Evolutionary conservation across 441 rosid genomes (phyloP), one percentile per base, ranked within the genome.

Genomic region (Syzygium malaccense): DNA sequence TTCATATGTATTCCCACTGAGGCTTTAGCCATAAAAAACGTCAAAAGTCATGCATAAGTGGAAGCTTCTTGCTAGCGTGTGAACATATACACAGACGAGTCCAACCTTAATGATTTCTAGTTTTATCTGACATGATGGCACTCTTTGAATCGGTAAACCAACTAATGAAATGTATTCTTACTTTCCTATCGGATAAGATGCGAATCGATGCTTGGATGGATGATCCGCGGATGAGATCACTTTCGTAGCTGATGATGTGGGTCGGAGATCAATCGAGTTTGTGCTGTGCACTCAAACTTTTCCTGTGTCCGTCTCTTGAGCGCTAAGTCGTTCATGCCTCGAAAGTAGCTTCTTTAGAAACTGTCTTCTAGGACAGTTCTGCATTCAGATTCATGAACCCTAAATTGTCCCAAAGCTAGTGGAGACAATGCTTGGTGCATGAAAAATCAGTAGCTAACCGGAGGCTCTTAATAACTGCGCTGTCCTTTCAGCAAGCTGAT

Each of bases 311-410:
- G 4, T 75, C 18, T 6, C 15, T 75, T 26, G 83, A 75, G 83
- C 28, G 10, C 3, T 7, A 1, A 1, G n/a, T 4, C 17, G 17
- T 75, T 48, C 83, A 12, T 75, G n/a, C 3, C 10, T 4, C 0
- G 0, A 75, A 37, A 25, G 49, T 18, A 9, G n/a, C 1, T 23
- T 75, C 33, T 62, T 75, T 75, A 41, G 4, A 75, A 75, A 45
- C 48, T 45, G 13, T 75, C 51, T 75, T 75, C 17, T 12, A 41
- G 4, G 83, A 75, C 10, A 12, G 8, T 71, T 14, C 26, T 37
- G 51, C n/a, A 12, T 23, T 23, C 51, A 75, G 83, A 75, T 12
- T 41, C 53, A 23, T 1, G 83, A 75, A 75, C 53, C 83, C 83
- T 12, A 6, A 41, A 75, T 41, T 41, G 83, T 41, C 83, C 14